These are phyloP conservation scores for Irpex sp. DNA, from an alignment of 1,284 basidiomycete genomes.

Conservation along the genomic window DNA sequence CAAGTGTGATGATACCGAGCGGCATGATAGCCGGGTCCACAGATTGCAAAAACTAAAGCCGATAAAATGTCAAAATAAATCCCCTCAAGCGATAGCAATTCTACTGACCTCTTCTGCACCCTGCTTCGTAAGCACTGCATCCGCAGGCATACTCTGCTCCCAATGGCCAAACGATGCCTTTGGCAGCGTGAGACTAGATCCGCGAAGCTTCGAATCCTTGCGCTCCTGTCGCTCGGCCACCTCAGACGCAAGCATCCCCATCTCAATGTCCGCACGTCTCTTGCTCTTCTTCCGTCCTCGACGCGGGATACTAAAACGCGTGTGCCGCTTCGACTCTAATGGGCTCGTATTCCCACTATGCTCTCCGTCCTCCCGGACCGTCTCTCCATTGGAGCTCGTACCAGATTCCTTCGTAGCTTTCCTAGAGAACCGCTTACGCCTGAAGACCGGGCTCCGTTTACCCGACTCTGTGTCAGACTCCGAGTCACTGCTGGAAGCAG, in stretches of 20 bases:
- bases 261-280: constrained; percentile 32
- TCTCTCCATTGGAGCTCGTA: constrained; percentile 26
- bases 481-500: constrained; percentile 29
- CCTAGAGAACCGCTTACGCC: constrained; percentile 13
- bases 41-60: constrained; percentile 60
- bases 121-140: constrained; percentile 69
- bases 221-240: constrained; percentile 21
- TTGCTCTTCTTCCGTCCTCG: constrained; percentile 10
- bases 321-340: constrained; percentile 4
- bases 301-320: constrained; percentile 17
- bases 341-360: constrained; percentile 21
- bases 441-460: constrained; percentile 18
- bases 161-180: constrained; percentile 29
- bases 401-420: constrained; percentile 21
- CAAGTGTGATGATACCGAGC: constrained; percentile 88
- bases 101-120: constrained; percentile 57
- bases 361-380: constrained; percentile 26
- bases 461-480: constrained; percentile 27
- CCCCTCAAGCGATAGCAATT: not conserved
- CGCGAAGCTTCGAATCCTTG: constrained; percentile 12
- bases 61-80: not conserved
- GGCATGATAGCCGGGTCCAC: constrained; percentile 74
- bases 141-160: constrained; percentile 81
- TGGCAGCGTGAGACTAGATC: constrained; percentile 25
- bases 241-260: constrained; percentile 21